Evolutionary conservation across 208 protist genomes (phyloP).

Genomic region (Histomonas meleagridis): DNA sequence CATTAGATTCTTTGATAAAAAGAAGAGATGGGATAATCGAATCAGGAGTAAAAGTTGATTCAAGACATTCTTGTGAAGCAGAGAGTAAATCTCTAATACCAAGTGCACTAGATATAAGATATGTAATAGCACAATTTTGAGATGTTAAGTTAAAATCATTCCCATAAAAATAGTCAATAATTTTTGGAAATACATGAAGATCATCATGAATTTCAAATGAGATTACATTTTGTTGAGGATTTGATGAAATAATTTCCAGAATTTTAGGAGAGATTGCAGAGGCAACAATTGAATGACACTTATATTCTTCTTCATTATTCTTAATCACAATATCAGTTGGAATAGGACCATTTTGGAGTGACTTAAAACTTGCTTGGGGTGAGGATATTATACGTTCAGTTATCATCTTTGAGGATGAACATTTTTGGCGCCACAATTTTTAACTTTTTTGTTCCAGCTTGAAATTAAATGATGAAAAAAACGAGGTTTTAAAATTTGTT

Average conservation of each 20-base stretch:
- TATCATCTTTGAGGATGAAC: too few species aligned
- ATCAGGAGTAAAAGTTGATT: neutral
- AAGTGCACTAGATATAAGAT: neutral
- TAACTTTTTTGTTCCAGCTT: too few species aligned
- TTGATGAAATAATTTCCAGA: neutral
- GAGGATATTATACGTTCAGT: neutral
- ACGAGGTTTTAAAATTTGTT: too few species aligned
- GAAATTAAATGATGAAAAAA: too few species aligned
- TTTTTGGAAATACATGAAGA: neutral
- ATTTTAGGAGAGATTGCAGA: neutral
- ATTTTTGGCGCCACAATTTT: too few species aligned
- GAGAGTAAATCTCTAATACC: neutral
- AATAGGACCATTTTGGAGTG: neutral
- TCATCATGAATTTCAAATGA: neutral
- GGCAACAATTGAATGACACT: neutral
- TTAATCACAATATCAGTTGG: neutral
- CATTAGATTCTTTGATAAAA: neutral
- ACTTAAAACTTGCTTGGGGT: neutral
- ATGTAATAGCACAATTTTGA: neutral
- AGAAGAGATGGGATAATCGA: neutral
- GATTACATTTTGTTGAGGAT: neutral
- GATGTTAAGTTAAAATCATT: neutral
- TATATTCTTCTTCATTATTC: neutral
- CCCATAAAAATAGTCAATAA: slow-evolving; percentile 18
- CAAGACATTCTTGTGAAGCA: neutral